Conservation (phyloP, 805 yeast species). For the Nakazawaea siamensis region DNA sequence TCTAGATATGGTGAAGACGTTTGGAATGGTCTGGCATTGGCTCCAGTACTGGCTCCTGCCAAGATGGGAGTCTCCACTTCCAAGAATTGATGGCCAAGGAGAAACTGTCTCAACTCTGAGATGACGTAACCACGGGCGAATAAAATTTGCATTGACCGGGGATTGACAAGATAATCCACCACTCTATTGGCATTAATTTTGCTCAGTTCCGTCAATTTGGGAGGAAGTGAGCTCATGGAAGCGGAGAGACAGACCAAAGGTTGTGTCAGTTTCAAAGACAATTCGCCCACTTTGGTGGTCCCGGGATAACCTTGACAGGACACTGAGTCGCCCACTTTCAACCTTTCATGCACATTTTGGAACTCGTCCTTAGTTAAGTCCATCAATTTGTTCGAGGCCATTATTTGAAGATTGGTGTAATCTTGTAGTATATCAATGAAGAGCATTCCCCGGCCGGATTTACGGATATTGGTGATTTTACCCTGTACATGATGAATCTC, state of each 20-base stretch:
- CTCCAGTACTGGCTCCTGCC: conserved; percentile 65
- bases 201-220: conserved; percentile 43
- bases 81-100: conserved; percentile 47
- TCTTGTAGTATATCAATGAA: conserved; percentile 69
- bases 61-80: conserved; percentile 90
- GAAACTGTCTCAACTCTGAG: conserved; percentile 45
- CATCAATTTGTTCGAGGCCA: conserved; percentile 45
- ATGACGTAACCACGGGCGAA: conserved; percentile 48
- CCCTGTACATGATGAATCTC: conserved; percentile 37
- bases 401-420: conserved; percentile 47
- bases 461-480: conserved; percentile 46
- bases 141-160: conserved; percentile 36
- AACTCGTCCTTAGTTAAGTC: conserved; percentile 34
- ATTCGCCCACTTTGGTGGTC: conserved; percentile 67
- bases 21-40: conserved; percentile 81
- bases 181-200: conserved; percentile 62
- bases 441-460: conserved; percentile 58
- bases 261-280: conserved; percentile 54
- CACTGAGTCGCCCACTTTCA: conserved; percentile 69
- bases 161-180: conserved; percentile 62
- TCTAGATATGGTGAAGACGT: conserved; percentile 36
- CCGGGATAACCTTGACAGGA: conserved; percentile 66
- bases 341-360: conserved; percentile 24
- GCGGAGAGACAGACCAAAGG: conserved; percentile 55
- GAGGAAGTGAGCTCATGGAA: conserved; percentile 63